Evolutionary conservation across 2,329 filamentous ascomycete genomes (phyloP).

Genomic region (Shiraia sp.): DNA sequence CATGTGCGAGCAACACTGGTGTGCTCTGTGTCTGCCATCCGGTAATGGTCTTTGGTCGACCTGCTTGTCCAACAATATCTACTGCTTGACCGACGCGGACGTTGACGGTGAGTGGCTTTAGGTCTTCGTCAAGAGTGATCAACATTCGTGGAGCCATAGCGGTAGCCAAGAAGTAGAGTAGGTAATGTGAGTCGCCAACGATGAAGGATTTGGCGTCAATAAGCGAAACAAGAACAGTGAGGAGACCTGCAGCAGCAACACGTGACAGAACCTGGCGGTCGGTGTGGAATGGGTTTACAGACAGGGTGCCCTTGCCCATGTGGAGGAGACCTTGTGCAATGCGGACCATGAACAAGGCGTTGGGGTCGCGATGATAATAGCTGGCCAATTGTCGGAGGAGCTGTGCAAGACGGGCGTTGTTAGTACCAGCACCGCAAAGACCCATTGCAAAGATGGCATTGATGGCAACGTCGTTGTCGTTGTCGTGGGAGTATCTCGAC

Average conservation of each 20-base stretch:
- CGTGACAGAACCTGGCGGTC: slow-evolving; percentile 93
- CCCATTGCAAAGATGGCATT: slow-evolving; percentile 99
- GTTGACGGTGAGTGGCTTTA: slow-evolving; percentile 92
- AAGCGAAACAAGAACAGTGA: slow-evolving; percentile 88
- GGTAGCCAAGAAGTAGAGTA: slow-evolving; percentile 95
- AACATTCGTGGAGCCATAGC: slow-evolving; percentile 97
- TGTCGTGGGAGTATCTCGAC: slow-evolving; percentile 97
- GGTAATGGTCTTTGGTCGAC: slow-evolving; percentile 97
- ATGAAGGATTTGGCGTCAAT: slow-evolving; percentile 92
- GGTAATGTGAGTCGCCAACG: slow-evolving; percentile 77
- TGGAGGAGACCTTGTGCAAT: slow-evolving; percentile 96
- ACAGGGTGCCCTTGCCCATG: slow-evolving; percentile 98
- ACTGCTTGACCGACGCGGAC: slow-evolving; percentile 97
- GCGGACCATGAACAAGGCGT: slow-evolving; percentile 97
- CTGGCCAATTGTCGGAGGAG: slow-evolving; percentile 91
- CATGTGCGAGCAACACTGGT: slow-evolving; percentile 91
- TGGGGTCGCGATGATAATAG: slow-evolving; percentile 97
- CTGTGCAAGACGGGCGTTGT: slow-evolving; percentile 95
- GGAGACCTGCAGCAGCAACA: slow-evolving; percentile 84
- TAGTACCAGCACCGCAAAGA: slow-evolving; percentile 92
- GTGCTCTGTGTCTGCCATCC: slow-evolving; percentile 99
- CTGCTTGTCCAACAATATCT: slow-evolving; percentile 95
- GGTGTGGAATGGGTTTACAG: slow-evolving; percentile 98
- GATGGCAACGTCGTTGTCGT: slow-evolving; percentile 95
- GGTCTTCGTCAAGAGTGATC: slow-evolving; percentile 90